These are phyloP conservation scores for Aureobasidium sp. DNA, from an alignment of 2,329 filamentous ascomycete species.

Conservation along the genomic window DNA sequence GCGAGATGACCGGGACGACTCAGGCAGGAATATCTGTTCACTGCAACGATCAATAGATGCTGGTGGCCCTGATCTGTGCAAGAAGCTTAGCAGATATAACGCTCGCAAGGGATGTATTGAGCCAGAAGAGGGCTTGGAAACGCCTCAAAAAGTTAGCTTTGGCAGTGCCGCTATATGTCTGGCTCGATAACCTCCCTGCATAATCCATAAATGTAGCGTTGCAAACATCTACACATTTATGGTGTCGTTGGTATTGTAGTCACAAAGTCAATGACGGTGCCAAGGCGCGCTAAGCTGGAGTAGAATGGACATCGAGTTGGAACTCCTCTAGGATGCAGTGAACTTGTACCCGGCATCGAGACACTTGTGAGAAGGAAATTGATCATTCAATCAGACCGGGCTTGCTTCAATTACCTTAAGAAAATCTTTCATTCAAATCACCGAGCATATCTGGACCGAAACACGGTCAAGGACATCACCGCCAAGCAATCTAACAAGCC, in stretches of 20 bases:
- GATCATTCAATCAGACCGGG: background rate
- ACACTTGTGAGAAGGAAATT: background rate
- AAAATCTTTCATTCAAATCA: too few relatives aligned
- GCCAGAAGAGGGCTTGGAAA: background rate
- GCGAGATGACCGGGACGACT: too few relatives aligned
- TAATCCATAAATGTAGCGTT: background rate
- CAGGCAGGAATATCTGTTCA: background rate
- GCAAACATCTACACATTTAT: background rate
- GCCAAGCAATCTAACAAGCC: background rate
- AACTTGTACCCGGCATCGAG: background rate
- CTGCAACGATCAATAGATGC: background rate
- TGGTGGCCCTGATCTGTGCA: background rate
- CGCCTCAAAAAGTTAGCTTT: too few relatives aligned
- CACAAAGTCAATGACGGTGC: background rate
- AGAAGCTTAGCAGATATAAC: background rate
- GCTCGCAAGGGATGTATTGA: background rate
- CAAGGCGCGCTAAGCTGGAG: background rate
- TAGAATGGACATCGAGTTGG: background rate
- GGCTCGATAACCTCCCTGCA: background rate
- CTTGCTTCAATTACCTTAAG: too few relatives aligned
- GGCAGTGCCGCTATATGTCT: background rate
- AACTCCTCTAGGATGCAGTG: background rate
- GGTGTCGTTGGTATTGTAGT: background rate
- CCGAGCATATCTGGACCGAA: background rate
- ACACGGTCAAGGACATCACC: background rate